Percentiles rank a stretch among this genome's conserved stretches.
Conservation (phyloP, 2,329 filamentous ascomycete genomes). For the Fusarium nanum region DNA sequence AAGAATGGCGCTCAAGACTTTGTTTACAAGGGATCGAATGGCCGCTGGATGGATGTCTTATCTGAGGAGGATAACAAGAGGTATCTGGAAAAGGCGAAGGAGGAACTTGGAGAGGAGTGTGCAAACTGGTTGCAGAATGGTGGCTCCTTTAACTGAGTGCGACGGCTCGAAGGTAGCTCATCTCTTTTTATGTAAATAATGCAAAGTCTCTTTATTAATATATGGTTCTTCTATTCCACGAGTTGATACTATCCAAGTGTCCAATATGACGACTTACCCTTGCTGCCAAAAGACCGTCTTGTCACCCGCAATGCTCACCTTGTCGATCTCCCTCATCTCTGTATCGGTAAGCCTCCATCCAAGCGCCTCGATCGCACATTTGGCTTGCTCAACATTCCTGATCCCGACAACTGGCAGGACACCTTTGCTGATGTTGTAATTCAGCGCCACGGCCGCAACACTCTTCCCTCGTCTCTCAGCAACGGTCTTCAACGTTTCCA, state of each 20-base stretch:
- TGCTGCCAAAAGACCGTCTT: slow-evolving; percentile 18
- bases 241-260: background rate
- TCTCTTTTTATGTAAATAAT: background rate
- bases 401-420: slow-evolving; percentile 13
- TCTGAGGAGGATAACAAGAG: background rate
- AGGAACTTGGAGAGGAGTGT: slow-evolving; percentile 13
- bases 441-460: background rate
- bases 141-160: background rate
- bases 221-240: background rate
- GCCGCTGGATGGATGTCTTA: background rate
- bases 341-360: slow-evolving; percentile 11
- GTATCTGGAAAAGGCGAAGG: background rate
- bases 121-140: background rate
- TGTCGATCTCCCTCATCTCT: slow-evolving; percentile 13
- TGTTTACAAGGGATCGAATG: slow-evolving; percentile 9
- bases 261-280: background rate
- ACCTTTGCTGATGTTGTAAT: slow-evolving; percentile 17
- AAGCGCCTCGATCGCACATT: slow-evolving; percentile 7
- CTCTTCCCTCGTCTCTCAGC: slow-evolving; percentile 13
- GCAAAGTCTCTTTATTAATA: background rate
- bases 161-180: accelerated
- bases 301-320: slow-evolving; percentile 4
- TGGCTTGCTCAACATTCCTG: slow-evolving; percentile 11
- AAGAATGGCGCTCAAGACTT: slow-evolving; percentile 8
- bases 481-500: background rate